Conservation (phyloP, 768 basidiomycete genomes). For the Termitomyces bulborhizus region DNA sequence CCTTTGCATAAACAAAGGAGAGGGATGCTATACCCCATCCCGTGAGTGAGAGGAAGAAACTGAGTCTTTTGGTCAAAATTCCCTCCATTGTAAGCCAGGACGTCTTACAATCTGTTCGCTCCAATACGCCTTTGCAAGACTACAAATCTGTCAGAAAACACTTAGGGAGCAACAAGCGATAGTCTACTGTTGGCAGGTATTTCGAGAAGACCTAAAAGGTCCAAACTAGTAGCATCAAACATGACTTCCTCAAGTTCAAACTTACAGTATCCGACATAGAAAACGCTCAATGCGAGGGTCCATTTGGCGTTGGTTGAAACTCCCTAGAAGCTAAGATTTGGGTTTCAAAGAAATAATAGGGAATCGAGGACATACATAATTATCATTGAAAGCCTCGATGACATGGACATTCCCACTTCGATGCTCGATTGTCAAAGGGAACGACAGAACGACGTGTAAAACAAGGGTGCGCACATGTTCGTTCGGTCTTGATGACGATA, state of each 20-base stretch:
- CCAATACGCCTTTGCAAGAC: constrained; percentile 53
- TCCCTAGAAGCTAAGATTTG: constrained; percentile 24
- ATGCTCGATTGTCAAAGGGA: background rate
- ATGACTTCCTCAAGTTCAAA: background rate
- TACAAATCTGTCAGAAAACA: constrained; percentile 9
- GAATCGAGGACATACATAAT: constrained; percentile 32
- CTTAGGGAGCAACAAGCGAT: background rate
- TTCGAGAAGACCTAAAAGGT: constrained; percentile 36
- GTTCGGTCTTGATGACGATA: constrained; percentile 36
- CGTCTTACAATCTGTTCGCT: constrained; percentile 46
- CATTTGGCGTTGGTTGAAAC: constrained; percentile 48
- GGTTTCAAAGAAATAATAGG: background rate
- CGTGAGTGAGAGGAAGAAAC: constrained; percentile 47
- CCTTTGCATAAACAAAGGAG: constrained; percentile 49
- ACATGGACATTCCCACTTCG: constrained; percentile 52
- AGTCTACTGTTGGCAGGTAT: constrained; percentile 48
- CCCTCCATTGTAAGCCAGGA: background rate
- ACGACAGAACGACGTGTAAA: background rate
- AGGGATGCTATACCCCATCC: constrained; percentile 51
- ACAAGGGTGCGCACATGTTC: constrained; percentile 37
- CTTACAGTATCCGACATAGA: constrained; percentile 56
- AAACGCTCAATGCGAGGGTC: constrained; percentile 52
- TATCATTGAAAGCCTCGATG: constrained; percentile 43
- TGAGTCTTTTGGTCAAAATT: constrained; percentile 10
- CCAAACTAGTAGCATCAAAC: background rate